Evolutionary conservation across 164 flowering plant species (phyloP).

Genomic region (grape (Vitis vinifera)): ASM3070453v1 NC_081822.1:5515001-5515500

Average conservation of each 20-base stretch:
- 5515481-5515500: constrained; percentile 85
- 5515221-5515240: constrained; percentile 78
- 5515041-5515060: constrained; percentile 5
- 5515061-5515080: constrained; percentile 93
- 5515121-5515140: constrained; percentile 92
- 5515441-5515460: constrained; percentile 50
- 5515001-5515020: not conserved
- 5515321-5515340: not conserved
- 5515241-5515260: constrained; percentile 87
- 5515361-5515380: constrained; percentile 64
- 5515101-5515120: constrained; percentile 73
- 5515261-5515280: constrained; percentile 63
- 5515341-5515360: not conserved
- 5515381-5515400: constrained; percentile 83
- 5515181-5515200: constrained; percentile 85
- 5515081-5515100: constrained; percentile 78
- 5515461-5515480: constrained; percentile 72
- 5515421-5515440: constrained; percentile 58
- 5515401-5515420: constrained; percentile 89
- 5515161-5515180: constrained; percentile 67
- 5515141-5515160: constrained; percentile 74
- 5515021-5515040: constrained; percentile 3
- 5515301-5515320: not conserved
- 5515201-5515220: constrained; percentile 78
- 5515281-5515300: constrained; percentile 69